Evolutionary conservation across 768 basidiomycete genomes (phyloP), one percentile per base, ranked within the genome.

Genomic region (Lactarius tabidus): DNA sequence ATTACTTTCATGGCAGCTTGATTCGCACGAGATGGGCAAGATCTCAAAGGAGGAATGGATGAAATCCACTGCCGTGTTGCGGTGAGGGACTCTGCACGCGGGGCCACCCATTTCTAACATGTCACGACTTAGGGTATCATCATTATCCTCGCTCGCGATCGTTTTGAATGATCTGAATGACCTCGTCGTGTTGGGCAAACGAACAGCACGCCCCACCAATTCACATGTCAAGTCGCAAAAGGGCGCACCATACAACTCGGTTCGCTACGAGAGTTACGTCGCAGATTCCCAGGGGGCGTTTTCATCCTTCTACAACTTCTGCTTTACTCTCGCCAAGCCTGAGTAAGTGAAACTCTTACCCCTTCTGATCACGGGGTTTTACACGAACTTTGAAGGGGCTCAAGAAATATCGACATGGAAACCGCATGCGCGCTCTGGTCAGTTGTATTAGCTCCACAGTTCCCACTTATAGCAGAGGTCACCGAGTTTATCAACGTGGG

Each of bases 331-430:
- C 59, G 84, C 86, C 33, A 93, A 91, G 75, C 82, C 85, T 33
- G 80, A 84, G 89, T 93, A 75, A 73, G 88, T 82, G 9, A 53
- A 23, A n/a, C 43, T 43, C 39, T 35, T 57, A 15, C n/a, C 43
- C 53, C 12, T 9, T 54, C 53, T 7, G 31, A 39, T 9, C 14
- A n/a, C 28, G 33, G 43, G 7, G 45, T 41, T n/a, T 59, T 33
- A 38, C 54, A 17, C 33, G n/a, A 39, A 5, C 29, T 57, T 38
- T 48, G 28, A 61, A 91, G 90, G 72, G 82, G 84, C 73, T 84
- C 85, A 23, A 82, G 85, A 68, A 92, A 90, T 72, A 85, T 92
- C 67, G 90, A 92, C 59, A 89, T 93, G 80, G 90, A 93, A 87
- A 90, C 86, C 29, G 86, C 90, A 9, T 76, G 79, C 20, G 87